Evolutionary conservation across 805 yeast species (phyloP), one percentile per base, ranked within the genome.

Genomic region (Candida railenensis): DNA sequence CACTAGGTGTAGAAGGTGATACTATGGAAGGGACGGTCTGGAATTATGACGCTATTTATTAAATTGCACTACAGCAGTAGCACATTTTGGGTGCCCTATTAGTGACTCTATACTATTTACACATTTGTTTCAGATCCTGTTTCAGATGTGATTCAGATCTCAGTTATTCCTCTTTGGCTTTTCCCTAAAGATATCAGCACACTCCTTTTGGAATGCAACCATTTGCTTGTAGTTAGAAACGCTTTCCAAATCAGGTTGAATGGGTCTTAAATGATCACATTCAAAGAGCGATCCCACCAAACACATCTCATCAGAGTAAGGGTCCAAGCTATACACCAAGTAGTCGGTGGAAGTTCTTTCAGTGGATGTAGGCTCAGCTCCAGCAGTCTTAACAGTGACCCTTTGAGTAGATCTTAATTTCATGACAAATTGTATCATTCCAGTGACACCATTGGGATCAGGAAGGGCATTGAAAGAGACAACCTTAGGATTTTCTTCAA

Each of bases 401-500:
- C 62, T 69, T 51, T 72, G 77, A 43, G 59, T 67, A 14, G 76
- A 67, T 3, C 52, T 51, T 15, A 67, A 63, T 48, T 69, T 64
- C 50, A 72, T 56, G n/a, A 70, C 66, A 43, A 71, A 55, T 53
- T 72, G 76, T 16, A 69, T 61, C 54, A 61, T 65, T 7, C 70
- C 58, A 18, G 74, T 60, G 40, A 70, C 57, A 43, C 71, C 69
- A 39, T 69, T 58, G 4, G 61, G 50, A 56, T 72, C 77, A 61
- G 87, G 82, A 55, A 86, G 70, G 1, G 87, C 82, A 53, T 85
- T 84, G 56, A 91, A 80, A 2, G 83, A 75, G 40, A 87, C 74
- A 28, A 90, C 72, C 61, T 84, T 85, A 21, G 97, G 97, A 40
- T 80, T 76, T 28, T 73, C 67, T 54, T 81, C 85, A 56, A 89